Evolutionary conservation across 2,329 filamentous ascomycete genomes (phyloP).

Genomic region (Ploettnerulaceae sp.): DNA sequence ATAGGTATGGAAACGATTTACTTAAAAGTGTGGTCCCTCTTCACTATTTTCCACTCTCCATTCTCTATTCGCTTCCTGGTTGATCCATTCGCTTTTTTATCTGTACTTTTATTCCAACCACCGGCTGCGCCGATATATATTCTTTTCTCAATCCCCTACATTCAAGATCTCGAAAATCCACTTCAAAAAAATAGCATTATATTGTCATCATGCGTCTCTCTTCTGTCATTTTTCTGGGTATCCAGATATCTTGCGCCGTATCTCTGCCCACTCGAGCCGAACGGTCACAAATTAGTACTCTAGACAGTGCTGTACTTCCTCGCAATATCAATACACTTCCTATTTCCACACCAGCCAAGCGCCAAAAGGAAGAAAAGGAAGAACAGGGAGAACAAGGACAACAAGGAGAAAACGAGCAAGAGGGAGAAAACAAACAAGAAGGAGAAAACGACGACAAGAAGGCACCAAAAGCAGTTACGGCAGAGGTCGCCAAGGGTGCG

Average conservation of each 20-base stretch:
- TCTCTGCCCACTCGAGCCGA: constrained; percentile 1
- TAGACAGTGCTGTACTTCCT: background rate
- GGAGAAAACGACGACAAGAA: no score
- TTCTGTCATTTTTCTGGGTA: background rate
- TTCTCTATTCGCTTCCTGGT: constrained; percentile 5
- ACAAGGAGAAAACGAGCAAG: no score
- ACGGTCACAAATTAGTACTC: background rate
- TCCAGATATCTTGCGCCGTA: constrained; percentile 1
- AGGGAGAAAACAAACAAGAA: no score
- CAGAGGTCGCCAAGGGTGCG: no score
- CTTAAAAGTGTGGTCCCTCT: background rate
- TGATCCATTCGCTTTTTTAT: constrained; percentile 4
- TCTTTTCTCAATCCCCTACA: background rate
- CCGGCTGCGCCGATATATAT: constrained; percentile 5
- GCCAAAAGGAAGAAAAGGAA: background rate
- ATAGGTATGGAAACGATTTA: background rate
- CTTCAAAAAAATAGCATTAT: background rate
- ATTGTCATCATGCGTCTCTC: constrained; percentile 3
- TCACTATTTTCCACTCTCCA: background rate
- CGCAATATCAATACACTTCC: background rate
- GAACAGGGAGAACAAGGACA: no score
- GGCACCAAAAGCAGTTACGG: no score
- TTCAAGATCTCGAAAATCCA: background rate
- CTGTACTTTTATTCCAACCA: constrained; percentile 3
- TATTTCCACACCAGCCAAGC: background rate